Evolutionary conservation across 2,329 filamentous ascomycete genomes (phyloP).

Genomic region (Ophiostoma quercus): DNA sequence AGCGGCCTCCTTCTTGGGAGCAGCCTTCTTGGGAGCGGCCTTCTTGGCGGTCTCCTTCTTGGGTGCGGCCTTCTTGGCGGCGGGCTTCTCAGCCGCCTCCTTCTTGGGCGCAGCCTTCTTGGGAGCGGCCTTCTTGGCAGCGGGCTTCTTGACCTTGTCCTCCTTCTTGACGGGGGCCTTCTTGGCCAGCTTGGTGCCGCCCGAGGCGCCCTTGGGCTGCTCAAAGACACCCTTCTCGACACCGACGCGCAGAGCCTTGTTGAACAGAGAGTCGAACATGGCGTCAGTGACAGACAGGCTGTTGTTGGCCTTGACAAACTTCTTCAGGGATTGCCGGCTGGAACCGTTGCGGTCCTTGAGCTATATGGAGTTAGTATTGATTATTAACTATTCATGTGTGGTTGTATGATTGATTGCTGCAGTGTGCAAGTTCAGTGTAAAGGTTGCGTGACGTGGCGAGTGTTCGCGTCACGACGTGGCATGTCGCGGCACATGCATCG

Average conservation of each 20-base stretch:
- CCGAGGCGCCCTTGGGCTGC: conserved; percentile 87
- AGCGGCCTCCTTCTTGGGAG: conserved; percentile 31
- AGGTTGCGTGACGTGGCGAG: conserved; percentile 21
- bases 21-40: conserved; percentile 37
- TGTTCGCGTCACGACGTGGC: conserved; percentile 22
- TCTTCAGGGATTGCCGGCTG: conserved; percentile 57
- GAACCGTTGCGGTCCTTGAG: conserved; percentile 60
- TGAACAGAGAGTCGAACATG: conserved; percentile 71
- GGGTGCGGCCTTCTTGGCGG: conserved; percentile 33
- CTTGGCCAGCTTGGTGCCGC: conserved; percentile 88
- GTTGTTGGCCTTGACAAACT: conserved; percentile 56
- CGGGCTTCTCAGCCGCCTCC: conserved; percentile 33
- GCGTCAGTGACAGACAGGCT: conserved; percentile 43
- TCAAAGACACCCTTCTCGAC: conserved; percentile 82
- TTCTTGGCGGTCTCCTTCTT: conserved; percentile 32
- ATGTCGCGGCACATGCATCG: conserved; percentile 12
- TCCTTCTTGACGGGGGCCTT: conserved; percentile 49
- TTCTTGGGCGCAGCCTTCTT: conserved; percentile 30
- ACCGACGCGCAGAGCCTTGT: conserved; percentile 74
- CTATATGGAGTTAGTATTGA: conserved; percentile 34
- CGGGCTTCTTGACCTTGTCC: conserved; percentile 34
- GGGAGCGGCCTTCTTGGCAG: conserved; percentile 38
- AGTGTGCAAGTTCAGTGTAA: background rate
- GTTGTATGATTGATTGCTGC: background rate
- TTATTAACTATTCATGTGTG: conserved; percentile 21